Conservation (phyloP, 176 grass and related monocot genomes). For the Oryza longistaminata region DNA sequence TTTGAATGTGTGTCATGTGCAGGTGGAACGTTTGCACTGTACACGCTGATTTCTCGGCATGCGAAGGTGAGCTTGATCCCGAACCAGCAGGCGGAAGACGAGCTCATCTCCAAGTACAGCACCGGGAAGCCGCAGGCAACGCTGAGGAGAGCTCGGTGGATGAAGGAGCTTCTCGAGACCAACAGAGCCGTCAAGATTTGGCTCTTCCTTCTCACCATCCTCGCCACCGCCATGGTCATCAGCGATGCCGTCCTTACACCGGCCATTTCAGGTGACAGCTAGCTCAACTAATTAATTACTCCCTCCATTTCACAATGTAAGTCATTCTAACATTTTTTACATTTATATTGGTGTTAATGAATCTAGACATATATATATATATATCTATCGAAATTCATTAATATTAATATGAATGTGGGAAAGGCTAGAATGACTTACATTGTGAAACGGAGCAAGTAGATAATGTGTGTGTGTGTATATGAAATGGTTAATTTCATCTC, state of each 20-base stretch:
- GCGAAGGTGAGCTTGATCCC: slow-evolving; percentile 47
- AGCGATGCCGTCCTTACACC: slow-evolving; percentile 60
- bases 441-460: no score
- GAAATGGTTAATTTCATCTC: not conserved
- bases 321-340: no score
- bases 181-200: not conserved
- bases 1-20: not conserved
- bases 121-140: not conserved
- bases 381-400: no score
- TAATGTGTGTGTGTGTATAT: no score
- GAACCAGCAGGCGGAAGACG: slow-evolving; percentile 53
- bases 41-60: slow-evolving; percentile 55
- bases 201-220: slow-evolving; percentile 52
- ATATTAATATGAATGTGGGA: no score
- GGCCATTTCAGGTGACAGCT: slow-evolving; percentile 42
- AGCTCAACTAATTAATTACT: no score
- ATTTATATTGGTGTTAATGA: no score
- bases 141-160: slow-evolving; percentile 23
- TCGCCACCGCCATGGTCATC: slow-evolving; percentile 64
- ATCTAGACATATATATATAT: no score
- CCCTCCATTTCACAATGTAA: no score
- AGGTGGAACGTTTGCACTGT: slow-evolving; percentile 59
- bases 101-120: slow-evolving; percentile 43
- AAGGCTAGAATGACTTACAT: no score
- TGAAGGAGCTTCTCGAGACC: slow-evolving; percentile 46